Base-by-base conservation (phyloP, 345 rosid genomes). In the Erodium maritimum region DNA sequence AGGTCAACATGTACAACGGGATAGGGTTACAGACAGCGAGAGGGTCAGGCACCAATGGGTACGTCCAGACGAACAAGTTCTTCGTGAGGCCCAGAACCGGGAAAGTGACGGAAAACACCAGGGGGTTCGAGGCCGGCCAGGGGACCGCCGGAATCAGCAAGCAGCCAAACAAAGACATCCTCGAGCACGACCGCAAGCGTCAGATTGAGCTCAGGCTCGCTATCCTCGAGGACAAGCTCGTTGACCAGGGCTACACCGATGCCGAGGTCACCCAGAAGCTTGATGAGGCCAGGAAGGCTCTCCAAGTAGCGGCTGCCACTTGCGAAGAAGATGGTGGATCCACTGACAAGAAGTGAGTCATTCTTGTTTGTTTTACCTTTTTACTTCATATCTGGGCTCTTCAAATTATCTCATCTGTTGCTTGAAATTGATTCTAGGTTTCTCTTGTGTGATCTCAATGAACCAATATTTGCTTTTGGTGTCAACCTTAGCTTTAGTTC, bases 41-140 rank as follows among this genome's bases (percentile, higher is more conserved):
- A 54, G 99, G 99, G n/a, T 93, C 99, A 0, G 99, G 95, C 22
- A 93, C 99, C 19, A 93, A 93, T 54, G 99, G 99, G 0, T 85
- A 93, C 68, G 77, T 89, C 56, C 97, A 89, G 76, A 75, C 83
- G 50, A 93, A 85, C 73, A 89, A 79, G 76, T 94, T 94, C 55
- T 90, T 94, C 11, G 83, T 90, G 60, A 90, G 65, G 76, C 75
- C 84, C 4, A 94, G 69, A 70, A 82, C 91, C 10, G 87, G 80
- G 42, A 80, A 82, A 75, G 85, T 87, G 8, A 69, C 81, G 17
- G 80, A 70, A 34, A 66, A 65, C 57, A 70, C 77, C 21, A 77
- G 51, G 67, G 88, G 96, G 1, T 93, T 82, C 45, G 99, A 83
- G 60, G 80, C 68, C 3, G 97, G 76, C 63, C 83, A 89, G 62